Evolutionary conservation across 2,329 filamentous ascomycete genomes (phyloP).

Genomic region (Cladosporium sp.): DNA sequence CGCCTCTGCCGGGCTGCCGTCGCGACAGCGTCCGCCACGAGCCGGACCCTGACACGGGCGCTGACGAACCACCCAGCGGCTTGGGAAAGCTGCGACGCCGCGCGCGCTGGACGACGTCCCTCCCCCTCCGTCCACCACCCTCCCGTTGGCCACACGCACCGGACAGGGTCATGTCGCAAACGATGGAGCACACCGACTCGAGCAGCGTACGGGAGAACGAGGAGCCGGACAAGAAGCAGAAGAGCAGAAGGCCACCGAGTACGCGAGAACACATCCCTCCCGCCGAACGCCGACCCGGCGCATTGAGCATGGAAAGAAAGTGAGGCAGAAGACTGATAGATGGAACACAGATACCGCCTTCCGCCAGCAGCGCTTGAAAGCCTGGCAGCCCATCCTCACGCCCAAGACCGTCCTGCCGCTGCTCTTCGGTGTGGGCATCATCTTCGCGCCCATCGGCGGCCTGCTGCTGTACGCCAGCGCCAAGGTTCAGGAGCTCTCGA

Average conservation of each 20-base stretch:
- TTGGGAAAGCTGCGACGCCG: constrained; percentile 1
- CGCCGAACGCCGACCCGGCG: constrained; percentile 13
- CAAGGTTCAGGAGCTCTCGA: constrained; percentile 76
- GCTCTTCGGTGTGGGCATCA: constrained; percentile 83
- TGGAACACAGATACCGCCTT: constrained; percentile 75
- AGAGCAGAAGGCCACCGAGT: constrained; percentile 91
- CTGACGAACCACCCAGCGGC: constrained; percentile 1
- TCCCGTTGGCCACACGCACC: neutral
- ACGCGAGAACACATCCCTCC: constrained; percentile 26
- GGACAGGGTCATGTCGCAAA: constrained; percentile 37
- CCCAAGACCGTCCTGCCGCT: constrained; percentile 88
- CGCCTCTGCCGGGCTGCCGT: neutral
- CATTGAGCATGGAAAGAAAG: neutral
- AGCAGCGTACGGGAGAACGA: constrained; percentile 39
- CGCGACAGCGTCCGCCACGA: constrained; percentile 1
- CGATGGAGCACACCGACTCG: constrained; percentile 39
- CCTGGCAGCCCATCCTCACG: constrained; percentile 96
- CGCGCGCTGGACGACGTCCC: neutral
- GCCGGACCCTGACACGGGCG: constrained; percentile 7
- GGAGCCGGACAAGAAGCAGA: constrained; percentile 64
- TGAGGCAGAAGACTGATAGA: constrained; percentile 16
- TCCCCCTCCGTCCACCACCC: neutral
- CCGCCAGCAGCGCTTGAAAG: constrained; percentile 91
- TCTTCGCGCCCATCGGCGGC: constrained; percentile 90
- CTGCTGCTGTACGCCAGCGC: constrained; percentile 79